These are phyloP conservation scores for Suillus subluteus DNA, from an alignment of 768 basidiomycete genomes.

Conservation along the genomic window DNA sequence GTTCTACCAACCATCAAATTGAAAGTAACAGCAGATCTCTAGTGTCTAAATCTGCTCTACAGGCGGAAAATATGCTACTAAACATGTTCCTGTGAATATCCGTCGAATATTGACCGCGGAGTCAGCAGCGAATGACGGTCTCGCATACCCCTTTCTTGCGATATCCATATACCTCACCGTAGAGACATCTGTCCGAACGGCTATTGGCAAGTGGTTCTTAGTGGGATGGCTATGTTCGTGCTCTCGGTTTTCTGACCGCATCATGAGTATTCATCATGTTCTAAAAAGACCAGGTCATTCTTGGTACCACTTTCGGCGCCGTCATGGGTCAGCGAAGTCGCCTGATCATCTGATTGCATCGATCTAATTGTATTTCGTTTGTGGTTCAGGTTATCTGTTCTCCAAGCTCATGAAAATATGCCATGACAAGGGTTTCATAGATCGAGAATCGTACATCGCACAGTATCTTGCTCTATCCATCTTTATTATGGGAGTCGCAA, in stretches of 20 bases:
- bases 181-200: constrained; percentile 61
- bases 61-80: constrained; percentile 73
- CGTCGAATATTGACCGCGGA: constrained; percentile 85
- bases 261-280: constrained; percentile 11
- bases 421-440: constrained; percentile 66
- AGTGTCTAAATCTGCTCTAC: neutral
- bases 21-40: too few species aligned
- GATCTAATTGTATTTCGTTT: neutral
- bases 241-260: neutral
- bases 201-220: constrained; percentile 84
- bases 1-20: too few species aligned
- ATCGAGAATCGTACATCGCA: constrained; percentile 84
- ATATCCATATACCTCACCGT: constrained; percentile 85
- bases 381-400: constrained; percentile 60
- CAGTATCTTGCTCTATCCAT: constrained; percentile 78
- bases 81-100: constrained; percentile 73
- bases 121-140: constrained; percentile 93
- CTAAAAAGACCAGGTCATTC: constrained; percentile 71
- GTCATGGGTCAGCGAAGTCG: constrained; percentile 40
- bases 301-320: constrained; percentile 74
- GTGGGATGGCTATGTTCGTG: constrained; percentile 79
- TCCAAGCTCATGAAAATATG: constrained; percentile 74
- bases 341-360: neutral
- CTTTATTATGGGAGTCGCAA: constrained; percentile 63
- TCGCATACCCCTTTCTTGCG: constrained; percentile 90